These are phyloP conservation scores for Penicillium pancosmium DNA, from an alignment of 495 filamentous ascomycete species.

Conservation along the genomic window DNA sequence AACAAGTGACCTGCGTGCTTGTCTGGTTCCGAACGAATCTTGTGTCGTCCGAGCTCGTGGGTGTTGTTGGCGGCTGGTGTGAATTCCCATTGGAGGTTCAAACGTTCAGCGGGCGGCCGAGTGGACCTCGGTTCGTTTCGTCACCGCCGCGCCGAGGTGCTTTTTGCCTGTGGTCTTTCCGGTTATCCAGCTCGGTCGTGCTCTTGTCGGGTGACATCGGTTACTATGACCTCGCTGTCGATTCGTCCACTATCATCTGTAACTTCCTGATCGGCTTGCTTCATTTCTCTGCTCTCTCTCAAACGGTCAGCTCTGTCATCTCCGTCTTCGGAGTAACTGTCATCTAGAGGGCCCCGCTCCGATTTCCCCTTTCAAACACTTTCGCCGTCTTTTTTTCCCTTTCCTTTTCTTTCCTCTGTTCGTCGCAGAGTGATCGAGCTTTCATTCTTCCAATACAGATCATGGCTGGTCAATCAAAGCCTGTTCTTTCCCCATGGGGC, in stretches of 20 bases:
- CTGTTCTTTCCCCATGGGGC: slow-evolving; percentile 88
- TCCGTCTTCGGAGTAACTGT: slow-evolving; percentile 18
- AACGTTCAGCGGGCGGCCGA: slow-evolving; percentile 13
- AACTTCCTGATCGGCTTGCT: slow-evolving; percentile 4
- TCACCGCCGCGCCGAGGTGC: slow-evolving; percentile 43
- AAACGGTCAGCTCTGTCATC: slow-evolving; percentile 3
- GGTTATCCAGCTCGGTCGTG: slow-evolving; percentile 15
- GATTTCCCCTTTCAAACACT: slow-evolving; percentile 26
- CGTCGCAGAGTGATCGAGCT: not conserved
- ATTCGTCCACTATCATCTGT: slow-evolving; percentile 2
- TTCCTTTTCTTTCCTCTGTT: slow-evolving; percentile 4
- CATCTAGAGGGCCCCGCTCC: slow-evolving; percentile 25
- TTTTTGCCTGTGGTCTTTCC: slow-evolving; percentile 17
- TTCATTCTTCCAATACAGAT: slow-evolving; percentile 11
- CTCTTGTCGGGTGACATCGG: slow-evolving; percentile 25
- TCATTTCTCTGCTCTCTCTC: slow-evolving; percentile 6
- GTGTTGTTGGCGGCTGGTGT: not conserved
- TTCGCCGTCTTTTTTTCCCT: slow-evolving; percentile 12
- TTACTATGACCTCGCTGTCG: slow-evolving; percentile 14
- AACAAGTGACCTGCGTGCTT: not conserved
- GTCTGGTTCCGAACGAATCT: not conserved
- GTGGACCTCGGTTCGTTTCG: slow-evolving; percentile 44
- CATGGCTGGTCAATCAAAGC: slow-evolving; percentile 85
- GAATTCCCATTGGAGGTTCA: not conserved
- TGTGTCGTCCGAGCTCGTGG: slow-evolving; percentile 1